Conservation (phyloP, 495 filamentous ascomycete species). For the Aspergillus panamensis region DNA sequence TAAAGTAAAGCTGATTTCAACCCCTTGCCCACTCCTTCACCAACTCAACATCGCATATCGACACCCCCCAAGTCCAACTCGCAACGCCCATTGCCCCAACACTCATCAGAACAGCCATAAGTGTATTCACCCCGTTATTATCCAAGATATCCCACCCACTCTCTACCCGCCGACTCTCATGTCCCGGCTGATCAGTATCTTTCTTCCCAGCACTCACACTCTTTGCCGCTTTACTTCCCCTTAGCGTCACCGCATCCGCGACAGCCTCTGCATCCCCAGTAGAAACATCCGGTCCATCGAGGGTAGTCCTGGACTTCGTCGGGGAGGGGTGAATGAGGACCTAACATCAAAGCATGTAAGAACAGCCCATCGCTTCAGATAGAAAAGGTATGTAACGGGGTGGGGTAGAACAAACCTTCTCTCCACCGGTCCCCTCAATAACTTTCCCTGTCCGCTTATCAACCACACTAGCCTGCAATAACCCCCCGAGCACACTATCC, state of each 20-base stretch:
- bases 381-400: not conserved
- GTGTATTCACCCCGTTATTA: conserved; percentile 90
- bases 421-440: conserved; percentile 81
- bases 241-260: conserved; percentile 4
- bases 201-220: conserved; percentile 6
- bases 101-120: conserved; percentile 84
- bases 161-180: conserved; percentile 67
- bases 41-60: conserved; percentile 19
- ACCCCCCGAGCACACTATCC: conserved; percentile 81
- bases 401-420: conserved; percentile 57
- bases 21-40: not conserved
- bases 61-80: conserved; percentile 39
- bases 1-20: no score
- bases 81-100: conserved; percentile 67
- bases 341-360: conserved; percentile 19
- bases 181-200: conserved; percentile 43
- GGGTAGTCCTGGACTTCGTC: not conserved
- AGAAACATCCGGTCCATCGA: not conserved
- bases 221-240: conserved; percentile 29
- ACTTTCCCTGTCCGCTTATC: conserved; percentile 81
- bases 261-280: not conserved
- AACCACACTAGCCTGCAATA: conserved; percentile 82
- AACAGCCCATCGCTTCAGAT: not conserved
- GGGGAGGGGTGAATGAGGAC: conserved; percentile 38
- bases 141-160: conserved; percentile 75